phyloP scores from a whole-genome alignment of 2,329 filamentous ascomycete species.

The Exserohilum turcica region DNA sequence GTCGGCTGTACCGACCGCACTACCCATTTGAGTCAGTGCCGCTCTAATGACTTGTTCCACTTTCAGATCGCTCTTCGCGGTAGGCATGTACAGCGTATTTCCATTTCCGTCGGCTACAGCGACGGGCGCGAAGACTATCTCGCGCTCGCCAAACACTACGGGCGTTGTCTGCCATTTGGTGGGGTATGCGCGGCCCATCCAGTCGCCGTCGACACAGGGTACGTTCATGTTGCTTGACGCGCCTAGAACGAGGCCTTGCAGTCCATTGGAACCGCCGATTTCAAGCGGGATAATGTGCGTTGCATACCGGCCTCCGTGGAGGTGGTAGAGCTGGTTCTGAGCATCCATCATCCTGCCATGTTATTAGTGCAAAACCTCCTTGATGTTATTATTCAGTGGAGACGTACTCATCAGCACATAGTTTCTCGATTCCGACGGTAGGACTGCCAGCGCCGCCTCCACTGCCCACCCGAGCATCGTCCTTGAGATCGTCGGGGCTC shows the following conservation, averaged over 20 bases:
- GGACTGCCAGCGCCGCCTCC: slow-evolving; percentile 54
- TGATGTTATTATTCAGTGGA: neutral
- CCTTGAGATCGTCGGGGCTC: slow-evolving; percentile 51
- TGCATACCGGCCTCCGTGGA: slow-evolving; percentile 40
- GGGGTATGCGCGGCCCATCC: slow-evolving; percentile 57
- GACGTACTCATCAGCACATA: slow-evolving; percentile 51
- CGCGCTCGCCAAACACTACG: slow-evolving; percentile 49
- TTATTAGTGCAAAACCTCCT: slow-evolving; percentile 2
- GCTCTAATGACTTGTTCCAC: slow-evolving; percentile 48
- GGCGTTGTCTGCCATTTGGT: slow-evolving; percentile 53
- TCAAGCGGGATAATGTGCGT: slow-evolving; percentile 51
- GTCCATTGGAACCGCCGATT: slow-evolving; percentile 56
- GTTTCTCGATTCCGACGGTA: slow-evolving; percentile 51
- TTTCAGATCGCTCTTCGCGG: slow-evolving; percentile 45
- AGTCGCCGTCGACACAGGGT: slow-evolving; percentile 54
- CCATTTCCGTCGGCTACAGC: slow-evolving; percentile 50
- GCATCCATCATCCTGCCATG: slow-evolving; percentile 44
- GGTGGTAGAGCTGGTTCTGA: slow-evolving; percentile 43
- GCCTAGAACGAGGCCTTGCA: slow-evolving; percentile 48
- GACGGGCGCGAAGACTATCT: slow-evolving; percentile 49
- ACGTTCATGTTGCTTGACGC: slow-evolving; percentile 48
- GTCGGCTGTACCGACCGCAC: slow-evolving; percentile 44
- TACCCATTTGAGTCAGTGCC: slow-evolving; percentile 46
- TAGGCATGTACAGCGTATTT: slow-evolving; percentile 49
- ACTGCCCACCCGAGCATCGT: slow-evolving; percentile 53